Evolutionary conservation across 2,329 filamentous ascomycete genomes (phyloP).

Genomic region (Dryadomyces quercus-mongolicae): DNA sequence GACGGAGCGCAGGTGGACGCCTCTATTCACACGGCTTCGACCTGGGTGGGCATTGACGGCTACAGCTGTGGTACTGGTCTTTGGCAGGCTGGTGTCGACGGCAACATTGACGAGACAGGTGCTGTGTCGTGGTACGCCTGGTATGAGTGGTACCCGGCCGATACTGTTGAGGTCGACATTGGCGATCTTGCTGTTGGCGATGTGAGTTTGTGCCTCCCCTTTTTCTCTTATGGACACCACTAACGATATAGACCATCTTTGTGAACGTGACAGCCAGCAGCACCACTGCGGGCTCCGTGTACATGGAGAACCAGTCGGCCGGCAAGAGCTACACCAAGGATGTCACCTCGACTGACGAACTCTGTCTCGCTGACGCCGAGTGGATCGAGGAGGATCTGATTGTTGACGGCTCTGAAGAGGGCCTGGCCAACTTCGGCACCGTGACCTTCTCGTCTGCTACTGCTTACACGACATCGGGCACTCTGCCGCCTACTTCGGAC

Average conservation of each 20-base stretch:
- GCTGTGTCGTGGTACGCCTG: not conserved
- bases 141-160: constrained; percentile 1
- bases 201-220: not conserved
- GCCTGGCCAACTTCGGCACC: not conserved
- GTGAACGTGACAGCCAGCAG: constrained; percentile 1
- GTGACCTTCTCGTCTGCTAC: not conserved
- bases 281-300: not conserved
- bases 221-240: not conserved
- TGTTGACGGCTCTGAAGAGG: not conserved
- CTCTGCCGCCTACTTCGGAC: not conserved
- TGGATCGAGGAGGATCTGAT: constrained; percentile 1
- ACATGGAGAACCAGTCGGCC: not conserved
- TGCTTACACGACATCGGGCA: not conserved
- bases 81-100: constrained; percentile 1
- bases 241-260: not conserved
- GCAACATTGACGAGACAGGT: not conserved
- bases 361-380: not conserved
- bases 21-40: not conserved
- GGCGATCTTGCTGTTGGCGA: not conserved
- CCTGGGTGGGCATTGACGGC: not conserved
- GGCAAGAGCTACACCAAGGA: not conserved
- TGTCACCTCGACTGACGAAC: not conserved
- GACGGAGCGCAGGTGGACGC: not conserved
- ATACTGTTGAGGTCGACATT: not conserved
- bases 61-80: not conserved